Conservation (phyloP, 345 rosid genomes). For the Eucalyptus tenuipes region DNA sequence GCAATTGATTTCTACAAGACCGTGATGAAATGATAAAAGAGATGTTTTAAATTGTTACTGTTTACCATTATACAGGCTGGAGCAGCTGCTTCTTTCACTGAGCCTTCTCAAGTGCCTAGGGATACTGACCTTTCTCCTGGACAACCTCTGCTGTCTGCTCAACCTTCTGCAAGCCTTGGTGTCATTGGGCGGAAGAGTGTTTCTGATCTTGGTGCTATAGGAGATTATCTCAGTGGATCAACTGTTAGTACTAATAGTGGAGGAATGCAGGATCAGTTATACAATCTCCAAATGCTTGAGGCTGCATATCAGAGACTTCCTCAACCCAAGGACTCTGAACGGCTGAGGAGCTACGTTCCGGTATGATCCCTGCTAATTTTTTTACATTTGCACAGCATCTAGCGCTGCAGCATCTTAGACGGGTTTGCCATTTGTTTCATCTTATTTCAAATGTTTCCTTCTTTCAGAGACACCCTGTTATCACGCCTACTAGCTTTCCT, state of each 20-base stretch:
- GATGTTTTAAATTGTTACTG: neutral
- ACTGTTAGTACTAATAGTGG: constrained; percentile 30
- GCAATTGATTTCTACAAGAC: neutral
- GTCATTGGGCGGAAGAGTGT: constrained; percentile 89
- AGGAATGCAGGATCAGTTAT: constrained; percentile 60
- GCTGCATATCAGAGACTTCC: constrained; percentile 79
- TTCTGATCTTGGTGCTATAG: constrained; percentile 78
- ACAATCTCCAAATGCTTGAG: constrained; percentile 86
- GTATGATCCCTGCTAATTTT: constrained; percentile 15
- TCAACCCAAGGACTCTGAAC: constrained; percentile 88
- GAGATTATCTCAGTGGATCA: constrained; percentile 52
- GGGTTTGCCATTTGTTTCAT: neutral
- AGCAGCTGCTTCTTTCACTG: constrained; percentile 52
- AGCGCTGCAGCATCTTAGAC: neutral
- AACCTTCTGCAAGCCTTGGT: constrained; percentile 68
- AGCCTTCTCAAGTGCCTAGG: constrained; percentile 49
- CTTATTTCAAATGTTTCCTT: neutral
- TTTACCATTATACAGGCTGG: constrained; percentile 23
- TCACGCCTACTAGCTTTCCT: constrained; percentile 80
- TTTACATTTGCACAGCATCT: neutral
- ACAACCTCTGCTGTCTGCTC: constrained; percentile 68
- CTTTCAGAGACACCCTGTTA: constrained; percentile 72
- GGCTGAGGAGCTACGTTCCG: constrained; percentile 68
- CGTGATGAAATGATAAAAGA: neutral
- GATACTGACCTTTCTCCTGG: constrained; percentile 89